Percentiles rank a stretch among this genome's conserved stretches.
Conservation (phyloP, 169 alveolate genomes). For the Toxoplasma gondii region DNA sequence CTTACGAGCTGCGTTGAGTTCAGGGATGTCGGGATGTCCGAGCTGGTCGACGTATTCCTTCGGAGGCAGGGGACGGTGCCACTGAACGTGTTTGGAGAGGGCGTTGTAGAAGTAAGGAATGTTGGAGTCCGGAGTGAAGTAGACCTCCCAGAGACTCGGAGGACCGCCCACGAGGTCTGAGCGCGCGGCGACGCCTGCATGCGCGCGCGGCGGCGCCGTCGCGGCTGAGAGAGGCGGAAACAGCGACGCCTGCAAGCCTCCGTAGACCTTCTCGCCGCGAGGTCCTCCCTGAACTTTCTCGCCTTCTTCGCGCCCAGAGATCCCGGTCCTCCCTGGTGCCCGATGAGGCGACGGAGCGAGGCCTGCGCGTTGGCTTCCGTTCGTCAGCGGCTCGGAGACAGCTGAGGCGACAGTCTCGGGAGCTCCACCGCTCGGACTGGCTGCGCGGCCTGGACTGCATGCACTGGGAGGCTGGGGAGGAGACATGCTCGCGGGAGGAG, state of each 20-base stretch:
- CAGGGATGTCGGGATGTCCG: not conserved
- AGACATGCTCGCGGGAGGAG: too few relatives aligned
- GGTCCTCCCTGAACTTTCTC: not conserved
- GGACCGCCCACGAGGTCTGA: not conserved
- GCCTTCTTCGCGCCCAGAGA: not conserved
- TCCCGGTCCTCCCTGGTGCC: not conserved
- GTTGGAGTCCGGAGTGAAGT: not conserved
- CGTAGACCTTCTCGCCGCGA: not conserved
- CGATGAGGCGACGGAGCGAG: not conserved
- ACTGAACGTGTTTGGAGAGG: slow-evolving; percentile 82
- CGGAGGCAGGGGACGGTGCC: slow-evolving; percentile 85
- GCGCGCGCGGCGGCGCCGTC: not conserved
- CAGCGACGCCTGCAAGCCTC: not conserved
- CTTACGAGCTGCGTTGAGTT: not conserved
- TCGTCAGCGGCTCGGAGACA: not conserved
- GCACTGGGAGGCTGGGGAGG: too few relatives aligned
- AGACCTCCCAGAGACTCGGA: not conserved
- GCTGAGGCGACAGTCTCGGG: not conserved
- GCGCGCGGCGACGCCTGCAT: not conserved
- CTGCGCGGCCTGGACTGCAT: too few relatives aligned
- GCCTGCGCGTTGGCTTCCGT: not conserved
- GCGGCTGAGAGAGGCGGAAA: slow-evolving; percentile 26
- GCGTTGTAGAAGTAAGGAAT: slow-evolving; percentile 45
- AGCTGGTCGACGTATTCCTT: not conserved
- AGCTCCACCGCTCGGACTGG: too few relatives aligned